A percentile compares a stretch with the other conserved stretches of the same genome.
Conservation (phyloP, 2,329 filamentous ascomycete genomes). For the Dissoconium aciculare region DNA sequence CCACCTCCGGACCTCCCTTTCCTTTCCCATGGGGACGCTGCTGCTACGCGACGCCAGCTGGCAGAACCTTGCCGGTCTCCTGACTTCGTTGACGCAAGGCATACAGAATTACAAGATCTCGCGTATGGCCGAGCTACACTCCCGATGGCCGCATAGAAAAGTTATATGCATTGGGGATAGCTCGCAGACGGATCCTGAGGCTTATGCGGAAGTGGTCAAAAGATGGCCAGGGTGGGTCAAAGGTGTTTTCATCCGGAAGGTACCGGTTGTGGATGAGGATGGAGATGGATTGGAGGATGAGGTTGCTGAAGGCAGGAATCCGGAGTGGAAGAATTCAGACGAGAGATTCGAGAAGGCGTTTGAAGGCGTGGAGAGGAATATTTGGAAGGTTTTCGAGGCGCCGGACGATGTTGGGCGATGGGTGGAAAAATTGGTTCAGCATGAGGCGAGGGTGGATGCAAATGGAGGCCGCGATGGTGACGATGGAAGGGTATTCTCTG, state of each 20-base stretch:
- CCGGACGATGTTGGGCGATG: conserved; percentile 46
- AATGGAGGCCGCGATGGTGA: not conserved
- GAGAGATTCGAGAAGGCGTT: conserved; percentile 75
- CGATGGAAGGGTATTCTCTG: too few species aligned
- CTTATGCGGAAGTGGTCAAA: conserved; percentile 65
- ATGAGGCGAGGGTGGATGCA: conserved; percentile 3
- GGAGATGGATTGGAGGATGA: conserved; percentile 50
- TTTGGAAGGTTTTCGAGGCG: conserved; percentile 74
- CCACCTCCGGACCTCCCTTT: too few species aligned
- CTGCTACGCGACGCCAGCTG: conserved; percentile 74
- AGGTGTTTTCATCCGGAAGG: conserved; percentile 73
- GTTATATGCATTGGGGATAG: conserved; percentile 81
- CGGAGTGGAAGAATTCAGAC: conserved; percentile 35
- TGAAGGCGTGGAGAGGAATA: conserved; percentile 48
- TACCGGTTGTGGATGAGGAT: conserved; percentile 29
- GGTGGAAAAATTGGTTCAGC: conserved; percentile 20
- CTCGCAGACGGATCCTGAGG: conserved; percentile 81
- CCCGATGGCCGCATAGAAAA: conserved; percentile 62
- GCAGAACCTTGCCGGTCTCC: conserved; percentile 67
- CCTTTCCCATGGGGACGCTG: conserved; percentile 67
- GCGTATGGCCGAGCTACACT: conserved; percentile 61
- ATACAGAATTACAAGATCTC: conserved; percentile 78
- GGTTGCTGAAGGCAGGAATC: conserved; percentile 50
- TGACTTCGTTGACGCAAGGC: conserved; percentile 62
- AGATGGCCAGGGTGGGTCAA: conserved; percentile 61